Conservation (phyloP, 129 eudicot species). For the Logfia minima region DNA sequence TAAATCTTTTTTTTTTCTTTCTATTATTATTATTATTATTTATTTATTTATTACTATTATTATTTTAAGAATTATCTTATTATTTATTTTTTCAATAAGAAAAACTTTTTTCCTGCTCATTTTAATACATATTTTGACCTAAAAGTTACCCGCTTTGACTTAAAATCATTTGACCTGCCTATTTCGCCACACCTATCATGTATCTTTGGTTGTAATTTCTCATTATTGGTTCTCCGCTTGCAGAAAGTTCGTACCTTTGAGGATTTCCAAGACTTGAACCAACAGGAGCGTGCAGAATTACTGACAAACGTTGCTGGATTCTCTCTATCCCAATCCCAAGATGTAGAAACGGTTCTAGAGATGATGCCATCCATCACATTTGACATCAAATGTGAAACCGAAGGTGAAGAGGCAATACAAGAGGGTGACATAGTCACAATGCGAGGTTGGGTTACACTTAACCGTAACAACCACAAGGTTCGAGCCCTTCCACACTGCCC, state of each 20-base stretch:
- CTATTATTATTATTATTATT: no score
- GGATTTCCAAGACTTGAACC: slow-evolving; percentile 71
- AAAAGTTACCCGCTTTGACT: neutral
- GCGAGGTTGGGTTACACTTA: slow-evolving; percentile 87
- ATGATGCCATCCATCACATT: slow-evolving; percentile 76
- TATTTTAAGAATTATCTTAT: no score
- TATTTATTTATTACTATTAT: no score
- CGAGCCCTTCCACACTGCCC: slow-evolving; percentile 89
- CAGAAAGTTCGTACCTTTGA: slow-evolving; percentile 82
- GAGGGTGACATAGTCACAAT: slow-evolving; percentile 88
- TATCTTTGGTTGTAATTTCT: neutral
- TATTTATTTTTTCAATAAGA: no score
- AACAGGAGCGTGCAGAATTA: slow-evolving; percentile 71
- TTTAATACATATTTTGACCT: no score
- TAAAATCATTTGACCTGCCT: neutral
- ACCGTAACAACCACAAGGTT: slow-evolving; percentile 52
- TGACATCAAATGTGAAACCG: slow-evolving; percentile 80
- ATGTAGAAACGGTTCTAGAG: slow-evolving; percentile 76
- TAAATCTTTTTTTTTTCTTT: no score
- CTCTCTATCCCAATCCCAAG: slow-evolving; percentile 58
- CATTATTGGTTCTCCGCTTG: slow-evolving; percentile 6
- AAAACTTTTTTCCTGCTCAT: no score
- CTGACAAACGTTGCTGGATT: slow-evolving; percentile 63
- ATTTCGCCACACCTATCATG: neutral
- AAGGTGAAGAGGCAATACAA: slow-evolving; percentile 96